Base-by-base conservation (phyloP, 2,329 filamentous ascomycete species). In the Bimuria novae-zelandiae region DNA sequence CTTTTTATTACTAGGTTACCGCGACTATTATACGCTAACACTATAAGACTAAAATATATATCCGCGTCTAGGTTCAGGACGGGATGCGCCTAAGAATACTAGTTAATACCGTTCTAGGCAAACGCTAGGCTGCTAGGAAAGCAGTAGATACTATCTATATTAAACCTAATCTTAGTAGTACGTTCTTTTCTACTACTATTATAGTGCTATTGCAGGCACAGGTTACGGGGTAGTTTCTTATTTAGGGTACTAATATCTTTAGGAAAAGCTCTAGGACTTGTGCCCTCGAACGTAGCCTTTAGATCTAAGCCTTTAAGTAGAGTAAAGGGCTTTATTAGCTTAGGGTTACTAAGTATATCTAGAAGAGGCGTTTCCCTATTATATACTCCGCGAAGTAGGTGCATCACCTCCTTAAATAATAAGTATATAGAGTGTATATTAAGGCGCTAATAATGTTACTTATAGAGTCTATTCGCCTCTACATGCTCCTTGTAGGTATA, bases 11-110 rank as follows among this genome's bases (percentile, higher is more conserved):
- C 17, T 39, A 39, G 10, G 10, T 22, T 39, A 39, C 17, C 21
- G 8, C 21, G 21, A 22, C n/a, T n/a, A n/a, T n/a, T n/a, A n/a
- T n/a, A n/a, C n/a, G n/a, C n/a, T n/a, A n/a, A n/a, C n/a, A n/a
- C 17, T 39, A 39, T 39, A 39, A 39, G 17, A 12, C 35, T 39
- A 39, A 39, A 39, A 39, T 39, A 39, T 22, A 39, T 39, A 39
- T 39, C 12, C 21, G 21, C 7, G 11, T 22, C 10, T 22, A 39
- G 10, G n/a, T 35, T 35, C n/a, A 35, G n/a, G n/a, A 35, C n/a
- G n/a, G n/a, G n/a, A 16, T 35, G n/a, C n/a, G n/a, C n/a, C 10
- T 16, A 16, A 10, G 32, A 16, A 16, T 35, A 16, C 32, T 16
- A 35, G n/a, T 35, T 35, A 35, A 35, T 35, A 16, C 32, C n/a